These are phyloP conservation scores for Daldinia caldariorum DNA, from an alignment of 495 filamentous ascomycete species.

Conservation along the genomic window DNA sequence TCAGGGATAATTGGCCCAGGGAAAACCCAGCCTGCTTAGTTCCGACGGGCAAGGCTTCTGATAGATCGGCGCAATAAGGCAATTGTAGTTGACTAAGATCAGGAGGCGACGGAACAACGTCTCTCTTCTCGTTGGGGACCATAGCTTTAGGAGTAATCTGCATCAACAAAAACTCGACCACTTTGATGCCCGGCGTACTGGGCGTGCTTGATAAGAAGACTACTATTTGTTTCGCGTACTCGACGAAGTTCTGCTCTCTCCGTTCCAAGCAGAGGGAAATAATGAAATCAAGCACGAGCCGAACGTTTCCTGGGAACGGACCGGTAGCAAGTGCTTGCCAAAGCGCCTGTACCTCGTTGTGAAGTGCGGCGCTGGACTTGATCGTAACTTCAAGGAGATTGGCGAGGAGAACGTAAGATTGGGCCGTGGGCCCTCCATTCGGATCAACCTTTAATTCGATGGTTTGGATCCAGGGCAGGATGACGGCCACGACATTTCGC, in stretches of 20 bases:
- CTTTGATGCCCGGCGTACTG: constrained; percentile 78
- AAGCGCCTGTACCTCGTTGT: constrained; percentile 96
- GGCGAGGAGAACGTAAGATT: constrained; percentile 93
- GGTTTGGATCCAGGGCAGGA: constrained; percentile 94
- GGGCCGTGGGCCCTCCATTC: constrained; percentile 85
- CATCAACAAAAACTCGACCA: constrained; percentile 91
- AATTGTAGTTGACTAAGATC: constrained; percentile 75
- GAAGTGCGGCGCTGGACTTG: constrained; percentile 83
- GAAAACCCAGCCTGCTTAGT: constrained; percentile 93
- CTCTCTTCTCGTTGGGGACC: constrained; percentile 83
- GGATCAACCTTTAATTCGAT: constrained; percentile 96
- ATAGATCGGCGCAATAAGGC: constrained; percentile 89
- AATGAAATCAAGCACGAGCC: constrained; percentile 93
- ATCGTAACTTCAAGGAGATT: constrained; percentile 98
- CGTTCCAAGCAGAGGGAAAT: constrained; percentile 91
- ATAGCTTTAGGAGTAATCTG: constrained; percentile 91
- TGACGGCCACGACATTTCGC: constrained; percentile 91
- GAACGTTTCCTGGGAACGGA: constrained; percentile 93
- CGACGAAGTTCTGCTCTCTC: constrained; percentile 95
- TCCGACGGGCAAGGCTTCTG: constrained; percentile 80
- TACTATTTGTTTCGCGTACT: constrained; percentile 96
- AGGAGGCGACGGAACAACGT: constrained; percentile 73
- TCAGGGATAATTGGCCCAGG: constrained; percentile 89
- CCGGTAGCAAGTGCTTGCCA: constrained; percentile 97
- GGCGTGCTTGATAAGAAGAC: constrained; percentile 93